These are phyloP conservation scores for Blastocystis sp. DNA, from an alignment of 352 stramenopile species.

Conservation along the genomic window DNA sequence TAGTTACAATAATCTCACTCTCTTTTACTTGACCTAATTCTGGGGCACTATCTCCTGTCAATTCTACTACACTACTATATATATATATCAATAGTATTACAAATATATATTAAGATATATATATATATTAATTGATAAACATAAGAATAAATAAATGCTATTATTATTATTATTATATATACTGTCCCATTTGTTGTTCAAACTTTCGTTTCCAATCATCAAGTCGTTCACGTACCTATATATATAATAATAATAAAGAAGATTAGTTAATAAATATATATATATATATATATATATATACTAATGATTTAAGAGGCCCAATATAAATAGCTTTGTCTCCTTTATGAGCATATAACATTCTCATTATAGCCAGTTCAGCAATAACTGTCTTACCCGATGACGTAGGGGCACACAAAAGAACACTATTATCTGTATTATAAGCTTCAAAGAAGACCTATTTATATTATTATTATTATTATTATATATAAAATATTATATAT, in stretches of 20 bases:
- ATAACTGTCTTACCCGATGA: constrained; percentile 81
- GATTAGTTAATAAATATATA: too few relatives aligned
- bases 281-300: too few relatives aligned
- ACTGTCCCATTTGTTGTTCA: constrained; percentile 61
- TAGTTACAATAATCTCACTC: constrained; percentile 86
- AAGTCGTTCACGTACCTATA: constrained; percentile 77
- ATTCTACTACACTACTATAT: constrained; percentile 63
- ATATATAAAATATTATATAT: neutral
- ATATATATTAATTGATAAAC: too few relatives aligned
- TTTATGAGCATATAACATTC: constrained; percentile 57
- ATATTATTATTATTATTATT: neutral
- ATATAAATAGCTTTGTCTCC: constrained; percentile 80
- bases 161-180: too few relatives aligned
- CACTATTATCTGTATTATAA: constrained; percentile 78
- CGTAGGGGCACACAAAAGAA: constrained; percentile 83
- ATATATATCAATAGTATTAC: too few relatives aligned
- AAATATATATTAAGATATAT: too few relatives aligned
- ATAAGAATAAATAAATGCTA: too few relatives aligned
- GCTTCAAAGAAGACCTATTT: constrained; percentile 80
- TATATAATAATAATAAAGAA: too few relatives aligned
- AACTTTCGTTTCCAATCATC: constrained; percentile 81
- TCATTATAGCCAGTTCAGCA: constrained; percentile 82
- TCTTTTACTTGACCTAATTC: constrained; percentile 66
- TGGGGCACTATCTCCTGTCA: constrained; percentile 82
- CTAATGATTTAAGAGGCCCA: constrained; percentile 80